A percentile compares a stretch with the other conserved stretches of the same genome.
Evolutionary conservation across 371 early-diverging fungal species (phyloP).

Genomic region (Lichtheimia corymbifera): DNA sequence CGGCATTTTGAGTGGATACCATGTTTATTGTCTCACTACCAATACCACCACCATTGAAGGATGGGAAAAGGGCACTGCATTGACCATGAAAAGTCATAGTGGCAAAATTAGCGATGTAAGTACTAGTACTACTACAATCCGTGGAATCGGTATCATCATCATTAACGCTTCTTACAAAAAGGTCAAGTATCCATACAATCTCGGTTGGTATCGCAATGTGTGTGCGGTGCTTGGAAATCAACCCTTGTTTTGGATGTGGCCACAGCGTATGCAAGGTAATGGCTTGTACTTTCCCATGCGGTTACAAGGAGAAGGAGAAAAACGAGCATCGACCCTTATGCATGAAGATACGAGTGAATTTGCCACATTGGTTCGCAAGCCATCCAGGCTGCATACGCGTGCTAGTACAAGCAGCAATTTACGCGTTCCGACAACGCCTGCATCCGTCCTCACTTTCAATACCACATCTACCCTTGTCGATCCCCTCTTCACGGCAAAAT

Average conservation of each 20-base stretch:
- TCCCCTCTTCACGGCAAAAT: slow-evolving; percentile 15
- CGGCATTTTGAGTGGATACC: slow-evolving; percentile 81
- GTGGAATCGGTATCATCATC: neutral
- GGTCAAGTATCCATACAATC: slow-evolving; percentile 89
- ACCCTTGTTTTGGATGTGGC: slow-evolving; percentile 73
- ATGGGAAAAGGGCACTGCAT: slow-evolving; percentile 82
- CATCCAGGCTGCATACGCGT: slow-evolving; percentile 16
- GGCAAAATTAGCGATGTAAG: slow-evolving; percentile 52
- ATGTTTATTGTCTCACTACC: slow-evolving; percentile 74
- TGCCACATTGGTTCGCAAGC: slow-evolving; percentile 8
- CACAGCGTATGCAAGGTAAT: slow-evolving; percentile 62
- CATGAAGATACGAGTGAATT: slow-evolving; percentile 1
- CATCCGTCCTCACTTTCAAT: slow-evolving; percentile 40
- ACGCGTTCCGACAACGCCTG: slow-evolving; percentile 28
- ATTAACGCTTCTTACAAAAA: too few relatives aligned
- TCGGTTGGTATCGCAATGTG: slow-evolving; percentile 81
- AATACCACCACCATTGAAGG: slow-evolving; percentile 97
- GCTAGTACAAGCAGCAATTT: slow-evolving; percentile 10
- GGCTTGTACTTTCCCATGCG: slow-evolving; percentile 73
- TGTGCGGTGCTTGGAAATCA: slow-evolving; percentile 74
- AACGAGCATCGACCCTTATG: neutral
- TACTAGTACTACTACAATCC: neutral
- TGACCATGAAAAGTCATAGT: slow-evolving; percentile 67
- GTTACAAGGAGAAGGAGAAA: slow-evolving; percentile 7
- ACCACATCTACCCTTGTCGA: slow-evolving; percentile 41